Evolutionary conservation across 1,139 yeast genomes (phyloP), one percentile per base, ranked within the genome.

Genomic region (Tardiomyces depauwii): DNA sequence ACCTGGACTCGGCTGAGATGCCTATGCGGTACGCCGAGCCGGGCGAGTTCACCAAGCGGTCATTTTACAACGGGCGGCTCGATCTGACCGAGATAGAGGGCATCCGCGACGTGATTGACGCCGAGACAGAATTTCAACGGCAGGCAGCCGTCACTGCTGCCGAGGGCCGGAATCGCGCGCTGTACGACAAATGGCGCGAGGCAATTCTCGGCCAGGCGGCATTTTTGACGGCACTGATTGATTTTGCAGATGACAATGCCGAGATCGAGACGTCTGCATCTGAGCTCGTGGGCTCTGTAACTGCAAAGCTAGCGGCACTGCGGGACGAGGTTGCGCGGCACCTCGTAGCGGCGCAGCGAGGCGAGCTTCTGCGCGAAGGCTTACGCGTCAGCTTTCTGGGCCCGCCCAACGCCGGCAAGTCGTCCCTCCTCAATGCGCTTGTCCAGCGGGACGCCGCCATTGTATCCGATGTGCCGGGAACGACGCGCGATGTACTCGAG

Each of bases 341-440:
- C 56, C 56, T 51, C 21, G 43, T 45, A 14, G 42, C 40, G 43
- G 30, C 40, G 2, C 59, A 58, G 7, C 43, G 47, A 12, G 39
- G 18, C 18, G 84, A 80, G 52, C 67, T 89, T 1, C 64, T 91
- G 18, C 62, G 82, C 42, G 71, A 74, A 23, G 99, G 99, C 1
- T 78, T 91, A 40, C 78, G 77, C 50, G 59, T 89, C 40, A 79
- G 82, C 0, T 66, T 91, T 18, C 55, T 89, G 18, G 99, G 98
- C 0, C 94, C 95, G 3, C 96, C 98, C 1, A 91, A 91, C 63
- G 96, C 96, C 0, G 99, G 99, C 0, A 91, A 91, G 60, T 88
- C 96, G 1, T 85, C 95, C 0, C 66, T 91, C 13, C 64, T 91
- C 43, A 91, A 93, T 57, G 59, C 66, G 12, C 65, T 91, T 13